Percentiles rank a stretch among this genome's conserved stretches.
Conservation (phyloP, 257 asterid species). For the Solanum ahanhuiri region DNA sequence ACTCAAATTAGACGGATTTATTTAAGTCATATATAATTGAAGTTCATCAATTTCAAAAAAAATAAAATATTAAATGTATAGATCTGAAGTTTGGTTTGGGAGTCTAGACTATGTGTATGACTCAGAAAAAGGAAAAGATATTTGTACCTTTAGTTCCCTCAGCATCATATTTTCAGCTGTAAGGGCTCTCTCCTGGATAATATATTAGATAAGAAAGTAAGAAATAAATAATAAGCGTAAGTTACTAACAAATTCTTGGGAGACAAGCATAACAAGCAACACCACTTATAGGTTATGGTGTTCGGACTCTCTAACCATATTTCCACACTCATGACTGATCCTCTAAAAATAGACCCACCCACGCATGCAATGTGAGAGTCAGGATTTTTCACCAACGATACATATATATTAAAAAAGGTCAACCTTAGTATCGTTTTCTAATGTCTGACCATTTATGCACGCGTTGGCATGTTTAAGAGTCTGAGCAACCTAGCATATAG, state of each 20-base stretch:
- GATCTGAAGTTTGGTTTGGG: too few species aligned
- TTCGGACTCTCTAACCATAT: neutral
- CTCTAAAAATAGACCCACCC: neutral
- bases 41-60: neutral
- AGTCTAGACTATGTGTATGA: too few species aligned
- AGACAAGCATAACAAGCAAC: neutral
- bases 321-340: neutral
- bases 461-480: neutral
- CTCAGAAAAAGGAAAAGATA: neutral
- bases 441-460: neutral
- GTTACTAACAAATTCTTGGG: neutral
- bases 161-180: slow-evolving; percentile 68
- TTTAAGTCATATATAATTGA: neutral
- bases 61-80: neutral
- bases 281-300: neutral
- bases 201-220: neutral
- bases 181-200: slow-evolving; percentile 55
- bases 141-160: slow-evolving; percentile 45
- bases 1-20: neutral
- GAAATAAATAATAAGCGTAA: neutral
- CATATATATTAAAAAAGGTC: neutral
- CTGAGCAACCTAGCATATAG: neutral
- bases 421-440: neutral
- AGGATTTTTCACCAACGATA: neutral
- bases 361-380: neutral